Conservation (phyloP, 805 yeast genomes). For the Henningerozyma blattae region DNA sequence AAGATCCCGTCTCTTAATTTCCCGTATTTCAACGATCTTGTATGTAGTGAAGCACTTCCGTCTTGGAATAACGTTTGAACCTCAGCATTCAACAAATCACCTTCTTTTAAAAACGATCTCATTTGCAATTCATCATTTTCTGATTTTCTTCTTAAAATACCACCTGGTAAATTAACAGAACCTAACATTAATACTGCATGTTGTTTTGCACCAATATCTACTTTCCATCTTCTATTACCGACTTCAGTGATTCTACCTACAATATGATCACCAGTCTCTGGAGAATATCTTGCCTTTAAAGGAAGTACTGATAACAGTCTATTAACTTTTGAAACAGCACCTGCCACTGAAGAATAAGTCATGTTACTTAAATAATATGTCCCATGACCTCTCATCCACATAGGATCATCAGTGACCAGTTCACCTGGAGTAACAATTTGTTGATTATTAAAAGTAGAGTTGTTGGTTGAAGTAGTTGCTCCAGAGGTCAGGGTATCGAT, state of each 20-base stretch:
- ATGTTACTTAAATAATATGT: conserved; percentile 67
- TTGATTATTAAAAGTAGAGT: too few species aligned
- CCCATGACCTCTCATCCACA: conserved; percentile 99
- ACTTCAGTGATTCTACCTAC: conserved; percentile 92
- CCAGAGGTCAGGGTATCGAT: conserved; percentile 4
- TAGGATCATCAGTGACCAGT: conserved; percentile 85
- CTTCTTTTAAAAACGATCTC: conserved; percentile 90
- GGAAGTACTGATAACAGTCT: conserved; percentile 78
- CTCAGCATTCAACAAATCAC: conserved; percentile 91
- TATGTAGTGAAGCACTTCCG: conserved; percentile 89
- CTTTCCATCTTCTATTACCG: conserved; percentile 91
- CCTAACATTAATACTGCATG: conserved; percentile 90
- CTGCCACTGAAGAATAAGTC: conserved; percentile 88
- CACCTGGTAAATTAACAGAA: conserved; percentile 94
- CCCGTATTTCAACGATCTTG: conserved; percentile 91
- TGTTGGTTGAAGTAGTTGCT: too few species aligned
- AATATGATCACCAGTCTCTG: conserved; percentile 94
- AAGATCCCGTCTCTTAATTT: conserved; percentile 86
- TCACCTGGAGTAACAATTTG: conserved; percentile 89
- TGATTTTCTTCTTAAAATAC: conserved; percentile 83
- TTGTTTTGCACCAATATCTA: conserved; percentile 90
- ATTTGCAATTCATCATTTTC: conserved; percentile 94
- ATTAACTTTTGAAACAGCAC: conserved; percentile 76
- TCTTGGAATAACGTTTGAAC: conserved; percentile 82
- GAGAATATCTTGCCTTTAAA: conserved; percentile 73